A percentile compares a stretch with the other conserved stretches of the same genome.
Conservation (phyloP, 352 stramenopile species). For the Thraustochytrium striatum region DNA sequence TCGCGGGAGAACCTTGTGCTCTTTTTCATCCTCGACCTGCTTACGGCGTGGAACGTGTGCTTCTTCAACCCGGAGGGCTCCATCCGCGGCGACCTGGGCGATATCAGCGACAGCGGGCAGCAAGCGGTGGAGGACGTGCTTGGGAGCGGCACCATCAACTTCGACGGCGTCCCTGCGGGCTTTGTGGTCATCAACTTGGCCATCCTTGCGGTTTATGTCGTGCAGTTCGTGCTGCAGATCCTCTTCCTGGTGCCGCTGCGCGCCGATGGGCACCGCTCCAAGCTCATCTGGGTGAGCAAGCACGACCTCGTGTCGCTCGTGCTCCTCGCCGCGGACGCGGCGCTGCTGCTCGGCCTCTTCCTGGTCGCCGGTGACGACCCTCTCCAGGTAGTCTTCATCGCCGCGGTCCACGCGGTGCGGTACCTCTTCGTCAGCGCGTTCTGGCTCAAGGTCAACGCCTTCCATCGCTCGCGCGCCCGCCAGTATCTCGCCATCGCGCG, state of each 20-base stretch:
- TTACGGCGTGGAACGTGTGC: slow-evolving; percentile 10
- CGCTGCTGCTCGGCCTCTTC: not conserved
- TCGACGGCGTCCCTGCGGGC: not conserved
- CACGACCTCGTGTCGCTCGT: not conserved
- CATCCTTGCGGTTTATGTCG: slow-evolving; percentile 6
- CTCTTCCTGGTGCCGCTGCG: slow-evolving; percentile 35
- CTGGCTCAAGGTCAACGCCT: slow-evolving; percentile 18
- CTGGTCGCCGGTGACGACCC: not conserved
- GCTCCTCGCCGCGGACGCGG: not conserved
- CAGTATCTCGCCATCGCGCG: not conserved
- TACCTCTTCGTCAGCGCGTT: slow-evolving; percentile 1
- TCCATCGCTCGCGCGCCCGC: slow-evolving; percentile 4
- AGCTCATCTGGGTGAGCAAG: not conserved
- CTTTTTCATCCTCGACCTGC: slow-evolving; percentile 20
- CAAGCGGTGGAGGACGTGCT: not conserved
- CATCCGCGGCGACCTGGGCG: not conserved
- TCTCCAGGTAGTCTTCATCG: not conserved
- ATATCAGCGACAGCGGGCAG: not conserved
- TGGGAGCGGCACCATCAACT: not conserved
- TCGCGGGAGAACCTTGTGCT: not conserved
- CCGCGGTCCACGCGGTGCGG: not conserved
- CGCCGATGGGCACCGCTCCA: not conserved
- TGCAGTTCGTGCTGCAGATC: slow-evolving; percentile 32
- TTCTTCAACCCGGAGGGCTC: not conserved
- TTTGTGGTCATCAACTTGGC: not conserved